Percentiles rank a stretch among this genome's conserved stretches.
Evolutionary conservation across 495 filamentous ascomycete species (phyloP).

Genomic region (Aspergillus steynii): DNA sequence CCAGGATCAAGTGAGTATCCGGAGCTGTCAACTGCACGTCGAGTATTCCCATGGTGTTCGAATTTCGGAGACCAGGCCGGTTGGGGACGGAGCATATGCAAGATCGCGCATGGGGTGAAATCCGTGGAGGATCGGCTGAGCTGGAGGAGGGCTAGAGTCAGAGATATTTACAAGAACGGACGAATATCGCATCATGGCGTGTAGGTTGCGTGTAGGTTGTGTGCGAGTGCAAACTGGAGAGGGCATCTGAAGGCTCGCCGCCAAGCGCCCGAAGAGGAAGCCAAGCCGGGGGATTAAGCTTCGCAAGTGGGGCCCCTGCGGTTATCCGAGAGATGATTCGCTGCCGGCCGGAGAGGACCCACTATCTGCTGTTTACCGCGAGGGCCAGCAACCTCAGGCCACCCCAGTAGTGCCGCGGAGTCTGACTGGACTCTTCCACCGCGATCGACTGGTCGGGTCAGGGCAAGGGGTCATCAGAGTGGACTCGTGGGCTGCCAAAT

Average conservation of each 20-base stretch:
- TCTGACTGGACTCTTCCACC: no score
- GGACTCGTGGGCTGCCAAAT: no score
- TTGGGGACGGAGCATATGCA: not conserved
- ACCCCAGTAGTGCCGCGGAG: no score
- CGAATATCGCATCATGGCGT: not conserved
- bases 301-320: slow-evolving; percentile 4
- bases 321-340: not conserved
- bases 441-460: no score
- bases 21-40: slow-evolving; percentile 9
- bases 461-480: no score
- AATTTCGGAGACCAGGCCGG: not conserved
- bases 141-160: no score
- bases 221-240: no score
- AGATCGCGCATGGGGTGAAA: not conserved
- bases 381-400: no score
- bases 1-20: not conserved
- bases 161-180: not conserved
- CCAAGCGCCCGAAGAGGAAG: slow-evolving; percentile 15
- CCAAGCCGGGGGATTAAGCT: slow-evolving; percentile 17
- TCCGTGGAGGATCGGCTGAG: not conserved
- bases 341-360: not conserved
- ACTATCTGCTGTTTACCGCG: no score
- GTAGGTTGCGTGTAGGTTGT: not conserved
- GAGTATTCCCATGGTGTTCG: not conserved
- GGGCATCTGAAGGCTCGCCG: not conserved